A percentile compares a stretch with the other conserved stretches of the same genome.
These are phyloP conservation scores for Rhizopogon parksii DNA, from an alignment of 1,284 basidiomycete species.

Conservation along the genomic window DNA sequence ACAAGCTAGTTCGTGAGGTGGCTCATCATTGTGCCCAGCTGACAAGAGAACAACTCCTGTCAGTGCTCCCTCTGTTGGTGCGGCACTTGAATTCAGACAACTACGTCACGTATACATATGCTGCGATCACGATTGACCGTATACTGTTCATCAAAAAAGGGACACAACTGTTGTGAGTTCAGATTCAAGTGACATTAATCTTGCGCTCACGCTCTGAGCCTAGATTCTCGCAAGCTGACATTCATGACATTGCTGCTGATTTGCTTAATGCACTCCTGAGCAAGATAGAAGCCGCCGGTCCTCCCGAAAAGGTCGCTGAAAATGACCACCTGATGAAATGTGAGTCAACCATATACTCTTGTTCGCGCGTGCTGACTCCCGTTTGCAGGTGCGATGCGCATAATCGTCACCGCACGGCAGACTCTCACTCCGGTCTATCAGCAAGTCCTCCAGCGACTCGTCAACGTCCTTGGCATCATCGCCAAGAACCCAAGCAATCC, in stretches of 20 bases:
- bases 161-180: slow-evolving; percentile 57
- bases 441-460: slow-evolving; percentile 68
- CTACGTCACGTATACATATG: slow-evolving; percentile 85
- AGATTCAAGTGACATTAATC: neutral
- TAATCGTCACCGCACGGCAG: slow-evolving; percentile 85
- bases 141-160: slow-evolving; percentile 84
- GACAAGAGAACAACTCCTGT: slow-evolving; percentile 89
- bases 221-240: slow-evolving; percentile 83
- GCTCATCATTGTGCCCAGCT: slow-evolving; percentile 43
- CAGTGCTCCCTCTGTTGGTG: slow-evolving; percentile 86
- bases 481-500: slow-evolving; percentile 97
- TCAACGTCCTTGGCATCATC: slow-evolving; percentile 79
- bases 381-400: slow-evolving; percentile 77
- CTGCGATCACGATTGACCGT: slow-evolving; percentile 85
- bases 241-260: slow-evolving; percentile 74
- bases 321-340: slow-evolving; percentile 99
- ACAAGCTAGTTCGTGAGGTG: neutral
- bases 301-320: slow-evolving; percentile 92
- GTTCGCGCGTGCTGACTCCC: neutral
- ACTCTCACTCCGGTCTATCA: slow-evolving; percentile 66
- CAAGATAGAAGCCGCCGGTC: slow-evolving; percentile 78
- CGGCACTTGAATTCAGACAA: slow-evolving; percentile 77
- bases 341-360: slow-evolving; percentile 30
- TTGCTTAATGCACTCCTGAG: slow-evolving; percentile 74
- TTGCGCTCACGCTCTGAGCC: neutral